Evolutionary conservation across 2,329 filamentous ascomycete species (phyloP), one percentile per base, ranked within the genome.

Genomic region (Aureobasidium musti): DNA sequence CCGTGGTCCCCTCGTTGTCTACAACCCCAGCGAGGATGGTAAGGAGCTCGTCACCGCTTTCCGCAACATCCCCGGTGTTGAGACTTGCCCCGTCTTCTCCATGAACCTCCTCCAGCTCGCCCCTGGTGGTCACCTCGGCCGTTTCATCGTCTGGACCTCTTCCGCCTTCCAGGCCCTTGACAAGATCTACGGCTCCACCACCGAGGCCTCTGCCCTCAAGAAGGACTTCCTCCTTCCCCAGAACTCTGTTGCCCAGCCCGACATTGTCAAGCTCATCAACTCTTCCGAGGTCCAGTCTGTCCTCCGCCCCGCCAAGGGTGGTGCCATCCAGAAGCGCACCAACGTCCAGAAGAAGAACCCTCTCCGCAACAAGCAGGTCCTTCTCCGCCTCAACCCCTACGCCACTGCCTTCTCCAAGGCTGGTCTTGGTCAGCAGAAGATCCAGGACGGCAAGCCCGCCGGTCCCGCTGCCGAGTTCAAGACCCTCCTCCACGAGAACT

Each of bases 321-420:
- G 90, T 75, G 88, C 92, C 78, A 83, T 88, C 79, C 96, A 92
- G 82, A 97, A 97, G 89, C 91, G 95, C 79, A 83, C 86, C 74
- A 83, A 86, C 78, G 92, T 97, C 74, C 94, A 97, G 88, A 99
- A 99, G 92, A 98, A 98, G 93, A 99, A 99, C 88, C 95, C 95
- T 78, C 92, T 99, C 75, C 87, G 86, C 84, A 99, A 99, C 91
- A 96, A 92, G 89, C 95, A 98, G 87, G 90, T 99, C 74, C 88
- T 97, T 83, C 91, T 99, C 79, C 91, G 95, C 77, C 91, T 99
- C 82, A 99, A 99, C 90, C 95, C 95, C 71, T 99, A 99, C 84
- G 94, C 95, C 74, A 86, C 89, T 75, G 89, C 91, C 71, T 99
- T 96, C 84, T 85, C 89, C 75, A 91, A 96, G 87, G 87, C 92